phyloP scores from a whole-genome alignment of 768 basidiomycete species.

The Pholiota molesta region DNA sequence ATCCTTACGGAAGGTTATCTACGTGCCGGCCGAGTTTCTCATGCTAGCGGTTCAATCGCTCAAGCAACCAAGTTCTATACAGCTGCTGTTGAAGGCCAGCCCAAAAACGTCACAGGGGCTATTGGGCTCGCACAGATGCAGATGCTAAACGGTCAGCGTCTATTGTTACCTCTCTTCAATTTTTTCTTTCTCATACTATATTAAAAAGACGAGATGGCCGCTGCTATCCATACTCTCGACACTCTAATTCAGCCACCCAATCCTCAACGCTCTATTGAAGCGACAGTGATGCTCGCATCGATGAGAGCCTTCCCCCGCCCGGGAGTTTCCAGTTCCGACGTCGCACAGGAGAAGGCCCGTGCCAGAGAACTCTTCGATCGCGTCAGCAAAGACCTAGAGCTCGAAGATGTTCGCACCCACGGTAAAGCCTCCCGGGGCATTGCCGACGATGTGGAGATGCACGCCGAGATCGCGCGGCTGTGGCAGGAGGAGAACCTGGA shows the following conservation, averaged over 20 bases:
- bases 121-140: slow-evolving; percentile 89
- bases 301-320: slow-evolving; percentile 84
- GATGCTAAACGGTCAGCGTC: slow-evolving; percentile 67
- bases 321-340: slow-evolving; percentile 74
- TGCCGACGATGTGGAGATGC: slow-evolving; percentile 82
- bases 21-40: slow-evolving; percentile 79
- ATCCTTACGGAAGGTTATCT: slow-evolving; percentile 87
- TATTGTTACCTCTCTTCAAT: not conserved
- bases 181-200: not conserved
- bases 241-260: slow-evolving; percentile 71
- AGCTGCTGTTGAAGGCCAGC: slow-evolving; percentile 65
- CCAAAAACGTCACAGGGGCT: slow-evolving; percentile 76
- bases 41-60: slow-evolving; percentile 63
- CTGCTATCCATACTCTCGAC: slow-evolving; percentile 85
- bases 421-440: slow-evolving; percentile 57
- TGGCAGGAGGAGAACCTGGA: slow-evolving; percentile 86
- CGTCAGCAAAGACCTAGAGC: slow-evolving; percentile 65
- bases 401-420: slow-evolving; percentile 55
- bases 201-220: slow-evolving; percentile 74
- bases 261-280: slow-evolving; percentile 74
- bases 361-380: slow-evolving; percentile 86
- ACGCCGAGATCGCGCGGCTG: slow-evolving; percentile 85
- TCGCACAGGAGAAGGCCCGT: slow-evolving; percentile 66
- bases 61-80: slow-evolving; percentile 77
- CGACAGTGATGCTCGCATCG: slow-evolving; percentile 86